Conservation (phyloP, 768 basidiomycete species). For the Russula sp. region DNA sequence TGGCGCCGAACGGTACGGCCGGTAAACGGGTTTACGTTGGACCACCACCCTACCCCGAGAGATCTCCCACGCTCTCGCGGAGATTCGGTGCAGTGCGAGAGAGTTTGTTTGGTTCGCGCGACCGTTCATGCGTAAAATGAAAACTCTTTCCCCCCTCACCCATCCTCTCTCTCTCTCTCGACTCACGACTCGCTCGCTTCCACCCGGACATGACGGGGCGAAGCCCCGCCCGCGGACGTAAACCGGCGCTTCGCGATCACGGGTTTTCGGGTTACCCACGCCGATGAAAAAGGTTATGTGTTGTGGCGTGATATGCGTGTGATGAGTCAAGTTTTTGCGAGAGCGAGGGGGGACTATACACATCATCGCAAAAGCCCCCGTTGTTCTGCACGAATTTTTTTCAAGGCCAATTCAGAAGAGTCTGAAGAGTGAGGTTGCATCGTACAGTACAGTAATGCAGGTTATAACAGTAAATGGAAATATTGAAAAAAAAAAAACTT, state of each 20-base stretch:
- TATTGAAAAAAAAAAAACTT: no score
- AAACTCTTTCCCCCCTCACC: neutral
- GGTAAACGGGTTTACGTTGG: constrained; percentile 4
- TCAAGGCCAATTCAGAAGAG: no score
- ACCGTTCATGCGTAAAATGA: neutral
- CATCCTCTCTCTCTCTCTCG: neutral
- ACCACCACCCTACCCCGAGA: no score
- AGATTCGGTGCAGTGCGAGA: constrained; percentile 10
- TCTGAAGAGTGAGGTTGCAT: no score
- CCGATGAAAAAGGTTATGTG: neutral
- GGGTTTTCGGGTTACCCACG: neutral
- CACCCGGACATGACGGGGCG: constrained; percentile 13
- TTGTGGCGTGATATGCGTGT: no score
- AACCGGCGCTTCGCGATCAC: constrained; percentile 12
- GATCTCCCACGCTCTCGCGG: constrained; percentile 10
- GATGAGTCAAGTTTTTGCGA: no score
- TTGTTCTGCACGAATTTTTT: no score
- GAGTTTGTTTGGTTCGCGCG: neutral
- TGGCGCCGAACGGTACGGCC: neutral
- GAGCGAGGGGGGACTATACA: no score
- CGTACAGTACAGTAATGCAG: no score
- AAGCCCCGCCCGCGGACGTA: constrained; percentile 12
- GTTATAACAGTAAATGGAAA: no score
- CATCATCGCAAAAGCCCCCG: no score
- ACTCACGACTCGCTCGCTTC: neutral